Base-by-base conservation (phyloP, 306 rosid species). In the Vigna nakashimae region DNA sequence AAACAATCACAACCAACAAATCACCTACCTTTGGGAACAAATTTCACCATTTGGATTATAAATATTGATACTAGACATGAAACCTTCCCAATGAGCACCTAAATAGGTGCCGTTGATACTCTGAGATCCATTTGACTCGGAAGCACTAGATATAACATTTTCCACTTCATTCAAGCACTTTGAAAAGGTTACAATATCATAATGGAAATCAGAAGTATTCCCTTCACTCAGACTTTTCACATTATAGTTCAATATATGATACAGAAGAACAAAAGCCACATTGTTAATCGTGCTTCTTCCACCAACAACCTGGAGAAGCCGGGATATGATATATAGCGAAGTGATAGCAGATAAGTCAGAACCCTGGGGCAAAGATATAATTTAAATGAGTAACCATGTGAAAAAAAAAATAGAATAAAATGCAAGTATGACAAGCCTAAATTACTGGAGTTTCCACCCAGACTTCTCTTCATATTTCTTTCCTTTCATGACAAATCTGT, bases 301-400 rank as follows among this genome's bases (percentile, higher is more conserved):
- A 69, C 90, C 93, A 42, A 93, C 76, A 74, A 93, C 94, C 88
- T 91, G 98, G 86, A 93, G 88, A 84, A 93, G 89, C 72, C 83
- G 75, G 51, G 91, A 88, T 69, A 91, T 65, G 28, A 90, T 75
- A 76, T 89, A 91, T 77, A 93, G 69, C 56, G 93, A 85, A 13
- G 85, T 82, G 75, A 84, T 80, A 50, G 88, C 79, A 45, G 98
- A 91, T 43, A 93, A 79, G 73, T 86, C 85, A 81, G 81, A 80
- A 22, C 66, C 93, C 96, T 93, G 88, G 28, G 71, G 48, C 36
- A 83, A 60, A 84, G 22, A 73, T 72, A 59, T 65, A 48, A 42
- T 49, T 66, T 48, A 53, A 83, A 59, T 83, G 50, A 86, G 78
- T 30, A 66, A 75, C 82, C 56, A 62, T 36, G 78, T 8, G 52